Evolutionary conservation across 805 yeast species (phyloP).

Genomic region (Zygosaccharomyces kombuchaensis): DNA sequence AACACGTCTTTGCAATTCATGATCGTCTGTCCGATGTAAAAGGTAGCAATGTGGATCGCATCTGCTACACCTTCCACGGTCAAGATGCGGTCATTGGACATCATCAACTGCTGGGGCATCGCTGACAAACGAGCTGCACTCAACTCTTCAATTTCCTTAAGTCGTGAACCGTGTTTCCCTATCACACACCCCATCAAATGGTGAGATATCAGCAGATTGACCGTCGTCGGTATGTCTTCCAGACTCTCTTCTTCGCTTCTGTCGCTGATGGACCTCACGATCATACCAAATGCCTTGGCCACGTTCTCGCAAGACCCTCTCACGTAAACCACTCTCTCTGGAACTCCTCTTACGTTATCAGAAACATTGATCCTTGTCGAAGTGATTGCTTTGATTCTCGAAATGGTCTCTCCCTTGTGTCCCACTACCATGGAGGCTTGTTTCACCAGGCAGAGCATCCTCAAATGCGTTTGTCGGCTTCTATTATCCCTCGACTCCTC

Average conservation of each 20-base stretch:
- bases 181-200: slow-evolving; percentile 75
- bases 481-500: slow-evolving; percentile 33
- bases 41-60: slow-evolving; percentile 79
- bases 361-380: slow-evolving; percentile 64
- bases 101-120: slow-evolving; percentile 65
- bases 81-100: slow-evolving; percentile 71
- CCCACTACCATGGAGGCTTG: slow-evolving; percentile 77
- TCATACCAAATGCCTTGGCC: slow-evolving; percentile 75
- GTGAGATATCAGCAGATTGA: slow-evolving; percentile 69
- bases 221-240: slow-evolving; percentile 46
- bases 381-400: slow-evolving; percentile 58
- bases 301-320: slow-evolving; percentile 73
- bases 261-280: slow-evolving; percentile 52
- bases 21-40: slow-evolving; percentile 65
- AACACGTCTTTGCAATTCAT: slow-evolving; percentile 51
- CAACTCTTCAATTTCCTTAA: slow-evolving; percentile 75
- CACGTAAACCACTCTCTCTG: slow-evolving; percentile 70
- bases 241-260: slow-evolving; percentile 51
- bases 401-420: slow-evolving; percentile 71
- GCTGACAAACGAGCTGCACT: slow-evolving; percentile 77
- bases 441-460: slow-evolving; percentile 71
- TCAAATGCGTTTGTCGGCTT: slow-evolving; percentile 59
- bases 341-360: slow-evolving; percentile 65
- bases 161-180: slow-evolving; percentile 69
- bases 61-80: slow-evolving; percentile 76